Conservation (phyloP, 2,329 filamentous ascomycete species). For the Talaromyces sp. region DNA sequence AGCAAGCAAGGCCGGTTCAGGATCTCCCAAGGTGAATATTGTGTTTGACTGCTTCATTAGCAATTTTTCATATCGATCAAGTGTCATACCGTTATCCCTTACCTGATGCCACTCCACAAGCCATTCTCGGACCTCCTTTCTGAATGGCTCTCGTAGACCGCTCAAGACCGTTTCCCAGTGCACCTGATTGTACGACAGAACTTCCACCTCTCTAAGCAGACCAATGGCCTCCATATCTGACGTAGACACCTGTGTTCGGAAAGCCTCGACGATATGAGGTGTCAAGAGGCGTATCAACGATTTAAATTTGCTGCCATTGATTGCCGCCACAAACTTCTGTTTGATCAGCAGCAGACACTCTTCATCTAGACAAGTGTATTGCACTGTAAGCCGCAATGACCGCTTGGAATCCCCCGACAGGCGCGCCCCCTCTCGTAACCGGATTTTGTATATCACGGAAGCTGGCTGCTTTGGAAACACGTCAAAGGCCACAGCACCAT, state of each 20-base stretch:
- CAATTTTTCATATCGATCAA: background rate
- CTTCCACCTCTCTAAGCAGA: conserved; percentile 48
- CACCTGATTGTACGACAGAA: conserved; percentile 47
- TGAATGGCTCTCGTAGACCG: conserved; percentile 42
- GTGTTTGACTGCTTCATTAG: conserved; percentile 25
- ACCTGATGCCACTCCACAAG: conserved; percentile 55
- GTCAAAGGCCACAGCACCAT: conserved; percentile 44
- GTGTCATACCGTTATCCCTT: background rate
- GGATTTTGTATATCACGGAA: conserved; percentile 74
- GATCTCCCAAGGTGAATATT: conserved; percentile 25
- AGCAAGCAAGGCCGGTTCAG: conserved; percentile 32
- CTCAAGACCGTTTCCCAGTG: conserved; percentile 51
- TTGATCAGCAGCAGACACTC: conserved; percentile 55
- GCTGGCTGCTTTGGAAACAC: conserved; percentile 79
- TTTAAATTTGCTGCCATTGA: conserved; percentile 44
- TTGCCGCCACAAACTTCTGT: conserved; percentile 39
- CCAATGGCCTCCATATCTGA: conserved; percentile 50
- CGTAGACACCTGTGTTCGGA: conserved; percentile 42
- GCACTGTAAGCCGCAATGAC: conserved; percentile 56
- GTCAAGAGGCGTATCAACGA: conserved; percentile 47
- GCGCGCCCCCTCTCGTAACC: conserved; percentile 13
- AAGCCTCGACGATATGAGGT: conserved; percentile 43
- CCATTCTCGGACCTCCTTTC: conserved; percentile 45
- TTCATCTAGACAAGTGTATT: conserved; percentile 72
- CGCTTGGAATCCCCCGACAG: conserved; percentile 18